Evolutionary conservation across 345 rosid genomes (phyloP).

Genomic region (Bruguiera sexangula): DNA sequence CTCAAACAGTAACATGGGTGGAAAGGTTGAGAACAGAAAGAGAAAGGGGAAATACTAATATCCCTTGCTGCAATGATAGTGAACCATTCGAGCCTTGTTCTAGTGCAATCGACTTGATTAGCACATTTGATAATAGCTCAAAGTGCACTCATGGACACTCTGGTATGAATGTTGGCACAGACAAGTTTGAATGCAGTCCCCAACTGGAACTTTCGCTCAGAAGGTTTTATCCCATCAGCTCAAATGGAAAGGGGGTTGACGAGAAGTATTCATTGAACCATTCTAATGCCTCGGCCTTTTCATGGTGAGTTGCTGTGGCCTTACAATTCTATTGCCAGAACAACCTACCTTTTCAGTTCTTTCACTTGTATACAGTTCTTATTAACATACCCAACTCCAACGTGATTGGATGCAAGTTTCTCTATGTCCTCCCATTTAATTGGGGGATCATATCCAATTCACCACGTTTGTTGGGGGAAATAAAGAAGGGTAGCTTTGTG

Average conservation of each 20-base stretch:
- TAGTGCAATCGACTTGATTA: slow-evolving; percentile 62
- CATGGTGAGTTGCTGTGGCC: slow-evolving; percentile 32
- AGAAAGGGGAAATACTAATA: slow-evolving; percentile 13
- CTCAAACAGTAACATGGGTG: slow-evolving; percentile 15
- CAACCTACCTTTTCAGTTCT: too few relatives aligned
- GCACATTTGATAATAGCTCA: slow-evolving; percentile 35
- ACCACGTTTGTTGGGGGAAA: too few relatives aligned
- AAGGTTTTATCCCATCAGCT: slow-evolving; percentile 37
- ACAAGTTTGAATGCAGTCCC: slow-evolving; percentile 31
- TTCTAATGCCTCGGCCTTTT: slow-evolving; percentile 56
- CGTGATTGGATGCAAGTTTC: too few relatives aligned
- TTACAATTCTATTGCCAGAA: not conserved
- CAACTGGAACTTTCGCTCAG: slow-evolving; percentile 56
- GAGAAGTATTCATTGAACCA: slow-evolving; percentile 47
- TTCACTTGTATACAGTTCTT: too few relatives aligned
- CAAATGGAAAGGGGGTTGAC: slow-evolving; percentile 32
- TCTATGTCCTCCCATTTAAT: too few relatives aligned
- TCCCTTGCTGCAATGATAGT: slow-evolving; percentile 17
- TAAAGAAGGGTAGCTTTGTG: not conserved
- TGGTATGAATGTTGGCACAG: slow-evolving; percentile 11
- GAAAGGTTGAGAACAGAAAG: slow-evolving; percentile 20
- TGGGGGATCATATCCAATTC: too few relatives aligned
- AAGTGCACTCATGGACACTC: slow-evolving; percentile 16
- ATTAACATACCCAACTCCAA: too few relatives aligned
- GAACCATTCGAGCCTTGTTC: slow-evolving; percentile 15